phyloP scores from a whole-genome alignment of 331 rosid genomes.

The Stylosanthes scabra region DNA sequence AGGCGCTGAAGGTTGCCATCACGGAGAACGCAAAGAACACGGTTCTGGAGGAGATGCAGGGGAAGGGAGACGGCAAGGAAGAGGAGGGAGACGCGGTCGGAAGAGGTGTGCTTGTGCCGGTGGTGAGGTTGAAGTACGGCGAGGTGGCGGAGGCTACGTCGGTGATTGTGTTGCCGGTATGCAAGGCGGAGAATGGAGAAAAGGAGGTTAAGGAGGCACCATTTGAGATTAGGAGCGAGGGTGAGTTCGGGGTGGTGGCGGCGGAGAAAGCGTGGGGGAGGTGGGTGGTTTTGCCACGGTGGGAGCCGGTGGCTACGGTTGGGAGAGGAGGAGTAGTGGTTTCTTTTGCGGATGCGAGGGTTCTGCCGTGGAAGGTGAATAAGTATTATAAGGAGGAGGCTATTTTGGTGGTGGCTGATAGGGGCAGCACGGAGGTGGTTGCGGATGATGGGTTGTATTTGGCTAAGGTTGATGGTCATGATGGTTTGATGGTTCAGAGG shows the following conservation, averaged over 20 bases:
- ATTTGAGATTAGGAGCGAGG: slow-evolving; percentile 56
- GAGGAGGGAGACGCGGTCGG: neutral
- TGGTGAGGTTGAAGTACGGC: slow-evolving; percentile 82
- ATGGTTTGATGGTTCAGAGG: slow-evolving; percentile 68
- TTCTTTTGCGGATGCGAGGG: slow-evolving; percentile 75
- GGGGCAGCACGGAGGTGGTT: slow-evolving; percentile 56
- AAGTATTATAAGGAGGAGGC: slow-evolving; percentile 86
- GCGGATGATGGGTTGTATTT: slow-evolving; percentile 75
- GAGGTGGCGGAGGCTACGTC: slow-evolving; percentile 79
- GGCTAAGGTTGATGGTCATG: slow-evolving; percentile 45
- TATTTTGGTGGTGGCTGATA: slow-evolving; percentile 78
- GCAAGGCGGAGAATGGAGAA: slow-evolving; percentile 58
- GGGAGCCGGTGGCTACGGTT: slow-evolving; percentile 63
- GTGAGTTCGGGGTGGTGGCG: slow-evolving; percentile 76
- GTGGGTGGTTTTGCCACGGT: slow-evolving; percentile 86
- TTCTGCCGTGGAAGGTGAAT: slow-evolving; percentile 82
- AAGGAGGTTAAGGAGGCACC: slow-evolving; percentile 71
- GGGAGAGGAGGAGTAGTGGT: slow-evolving; percentile 72
- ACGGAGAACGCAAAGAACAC: slow-evolving; percentile 55
- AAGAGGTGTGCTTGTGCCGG: slow-evolving; percentile 55
- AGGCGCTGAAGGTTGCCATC: slow-evolving; percentile 56
- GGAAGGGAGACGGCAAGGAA: slow-evolving; percentile 1
- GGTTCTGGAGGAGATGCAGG: slow-evolving; percentile 55
- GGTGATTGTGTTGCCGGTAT: slow-evolving; percentile 78
- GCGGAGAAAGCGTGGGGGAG: slow-evolving; percentile 85